phyloP scores from a whole-genome alignment of 164 flowering plant species.

The Santalum album region DNA sequence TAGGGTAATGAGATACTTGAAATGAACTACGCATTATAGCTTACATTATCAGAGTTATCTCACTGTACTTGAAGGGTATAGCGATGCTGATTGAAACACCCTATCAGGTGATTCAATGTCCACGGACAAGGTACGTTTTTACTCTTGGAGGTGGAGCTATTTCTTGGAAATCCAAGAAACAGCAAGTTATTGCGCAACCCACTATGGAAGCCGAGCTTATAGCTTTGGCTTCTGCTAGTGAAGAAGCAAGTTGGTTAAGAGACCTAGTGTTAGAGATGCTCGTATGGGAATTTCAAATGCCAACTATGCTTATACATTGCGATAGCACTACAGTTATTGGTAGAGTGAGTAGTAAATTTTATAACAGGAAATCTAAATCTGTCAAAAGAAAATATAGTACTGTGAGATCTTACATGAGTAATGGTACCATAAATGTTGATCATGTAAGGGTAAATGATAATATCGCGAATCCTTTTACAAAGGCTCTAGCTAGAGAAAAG shows the following conservation, averaged over 20 bases:
- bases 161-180: conserved; percentile 22
- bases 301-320: conserved; percentile 10
- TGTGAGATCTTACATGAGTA: too few relatives aligned
- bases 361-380: too few relatives aligned
- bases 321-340: conserved; percentile 17
- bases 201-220: conserved; percentile 22
- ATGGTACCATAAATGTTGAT: too few relatives aligned
- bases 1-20: conserved; percentile 12
- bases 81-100: conserved; percentile 17
- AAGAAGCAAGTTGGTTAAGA: conserved; percentile 16
- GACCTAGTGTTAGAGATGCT: conserved; percentile 10
- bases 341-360: conserved; percentile 5
- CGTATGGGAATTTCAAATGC: conserved; percentile 18
- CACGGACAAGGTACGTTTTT: conserved; percentile 13
- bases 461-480: too few relatives aligned
- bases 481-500: too few relatives aligned
- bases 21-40: conserved; percentile 7
- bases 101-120: conserved; percentile 4
- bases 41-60: conserved; percentile 12
- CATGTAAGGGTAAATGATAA: too few relatives aligned
- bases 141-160: conserved; percentile 14
- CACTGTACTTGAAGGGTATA: conserved; percentile 15
- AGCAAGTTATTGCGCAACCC: conserved; percentile 18
- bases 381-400: too few relatives aligned
- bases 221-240: conserved; percentile 11